These are phyloP conservation scores for Aquilaria sinensis DNA, from an alignment of 345 rosid genomes.

Conservation along the genomic window DNA sequence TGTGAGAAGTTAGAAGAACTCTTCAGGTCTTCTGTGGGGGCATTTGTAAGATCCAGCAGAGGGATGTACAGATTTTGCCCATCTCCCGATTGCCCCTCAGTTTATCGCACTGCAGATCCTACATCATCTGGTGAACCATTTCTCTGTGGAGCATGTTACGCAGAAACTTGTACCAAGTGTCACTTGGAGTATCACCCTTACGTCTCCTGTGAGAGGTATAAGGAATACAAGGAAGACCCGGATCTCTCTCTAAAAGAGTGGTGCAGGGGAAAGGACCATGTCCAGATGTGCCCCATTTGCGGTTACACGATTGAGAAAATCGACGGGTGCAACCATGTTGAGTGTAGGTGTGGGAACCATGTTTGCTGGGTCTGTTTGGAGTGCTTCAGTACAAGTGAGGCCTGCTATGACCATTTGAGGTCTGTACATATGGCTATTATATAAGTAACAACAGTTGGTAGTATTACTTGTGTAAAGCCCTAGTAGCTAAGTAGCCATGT, in stretches of 20 bases:
- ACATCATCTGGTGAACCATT: conserved; percentile 37
- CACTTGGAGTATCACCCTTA: conserved; percentile 74
- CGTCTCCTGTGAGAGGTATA: conserved; percentile 65
- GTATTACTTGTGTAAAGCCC: too few relatives aligned
- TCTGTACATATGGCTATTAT: conserved; percentile 30
- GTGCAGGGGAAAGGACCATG: conserved; percentile 63
- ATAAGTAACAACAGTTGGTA: conserved; percentile 7
- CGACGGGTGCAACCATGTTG: conserved; percentile 81
- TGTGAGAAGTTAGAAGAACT: conserved; percentile 74
- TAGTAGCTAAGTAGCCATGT: too few relatives aligned
- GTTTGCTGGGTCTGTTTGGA: conserved; percentile 80
- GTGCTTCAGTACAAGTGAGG: conserved; percentile 31
- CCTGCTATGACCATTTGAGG: conserved; percentile 63
- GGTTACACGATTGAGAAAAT: conserved; percentile 65
- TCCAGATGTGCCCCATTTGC: conserved; percentile 70
- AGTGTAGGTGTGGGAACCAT: conserved; percentile 78
- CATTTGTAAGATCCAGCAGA: conserved; percentile 56
- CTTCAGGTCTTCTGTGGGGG: conserved; percentile 62
- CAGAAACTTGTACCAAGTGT: conserved; percentile 66
- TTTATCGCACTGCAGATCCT: conserved; percentile 49
- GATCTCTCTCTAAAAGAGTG: conserved; percentile 75
- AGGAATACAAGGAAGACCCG: conserved; percentile 68
- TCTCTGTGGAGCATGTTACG: conserved; percentile 66
- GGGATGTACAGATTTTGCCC: conserved; percentile 73
- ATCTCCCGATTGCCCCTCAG: conserved; percentile 80